Evolutionary conservation across 257 asterid species (phyloP), one percentile per base, ranked within the genome.

Genomic region (Thymus mandschuricus): DNA sequence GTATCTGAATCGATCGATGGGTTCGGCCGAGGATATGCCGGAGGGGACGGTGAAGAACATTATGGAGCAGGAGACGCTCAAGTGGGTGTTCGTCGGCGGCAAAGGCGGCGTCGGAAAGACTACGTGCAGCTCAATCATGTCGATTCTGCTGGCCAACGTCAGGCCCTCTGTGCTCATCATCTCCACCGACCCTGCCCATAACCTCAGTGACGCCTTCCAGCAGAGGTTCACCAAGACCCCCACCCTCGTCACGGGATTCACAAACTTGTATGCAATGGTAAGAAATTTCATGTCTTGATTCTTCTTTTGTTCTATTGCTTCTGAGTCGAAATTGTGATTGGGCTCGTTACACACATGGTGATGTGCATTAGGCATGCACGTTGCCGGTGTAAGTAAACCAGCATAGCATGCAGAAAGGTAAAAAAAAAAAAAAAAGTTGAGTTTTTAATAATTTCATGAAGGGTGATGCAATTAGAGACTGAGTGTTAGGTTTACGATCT

Each of bases 91-190:
- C 75, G 97, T 91, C 2, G 96, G 97, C 8, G 97, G 97, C 1
- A 91, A 91, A 76, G 97, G 97, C 9, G 97, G 97, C 21, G 97
- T 91, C 5, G 97, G 97, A 0, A 89, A 91, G 75, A 91, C 97
- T 8, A 91, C 97, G 3, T 91, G 97, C 72, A 91, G 96, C 90
- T 91, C 97, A 50, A 89, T 86, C 44, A 65, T 91, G 38, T 83
- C 92, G 48, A 84, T 87, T 67, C 81, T 91, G 70, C 86, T 91
- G 64, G 69, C 97, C 0, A 67, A 73, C 71, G 92, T 87, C 46
- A 82, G 97, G 70, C 70, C 96, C 31, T 91, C 97, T 46, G 97
- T 91, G 66, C 91, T 91, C 66, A 76, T 91, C 70, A 91, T 91
- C 48, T 43, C 48, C 48, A 43, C 48, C 48, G 48, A 43, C 11